Percentiles rank a stretch among this genome's conserved stretches.
These are phyloP conservation scores for Lactifluus hygrophoroides DNA, from an alignment of 768 basidiomycete genomes.

Conservation along the genomic window DNA sequence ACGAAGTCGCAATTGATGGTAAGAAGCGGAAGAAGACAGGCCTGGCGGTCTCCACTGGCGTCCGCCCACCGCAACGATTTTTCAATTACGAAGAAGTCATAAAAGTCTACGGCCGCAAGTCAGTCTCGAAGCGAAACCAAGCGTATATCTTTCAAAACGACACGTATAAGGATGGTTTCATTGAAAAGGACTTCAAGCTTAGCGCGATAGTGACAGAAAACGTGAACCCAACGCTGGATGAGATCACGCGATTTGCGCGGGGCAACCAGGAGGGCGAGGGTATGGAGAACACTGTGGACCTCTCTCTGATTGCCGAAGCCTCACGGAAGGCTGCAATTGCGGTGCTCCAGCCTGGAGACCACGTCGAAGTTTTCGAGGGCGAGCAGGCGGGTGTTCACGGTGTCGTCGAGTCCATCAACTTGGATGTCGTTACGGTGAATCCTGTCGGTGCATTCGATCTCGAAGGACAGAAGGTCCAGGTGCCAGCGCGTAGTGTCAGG, in stretches of 20 bases:
- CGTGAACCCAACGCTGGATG: constrained; percentile 92
- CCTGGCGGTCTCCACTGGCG: constrained; percentile 35
- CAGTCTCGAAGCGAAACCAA: constrained; percentile 64
- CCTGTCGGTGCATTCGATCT: constrained; percentile 68
- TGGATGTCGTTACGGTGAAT: constrained; percentile 80
- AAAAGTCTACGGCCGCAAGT: constrained; percentile 74
- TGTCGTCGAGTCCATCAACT: constrained; percentile 79
- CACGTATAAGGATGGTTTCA: constrained; percentile 89
- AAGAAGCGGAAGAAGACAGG: constrained; percentile 72
- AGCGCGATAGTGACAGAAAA: constrained; percentile 73
- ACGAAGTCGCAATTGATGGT: constrained; percentile 56
- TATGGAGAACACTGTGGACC: constrained; percentile 60
- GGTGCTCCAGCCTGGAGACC: constrained; percentile 95
- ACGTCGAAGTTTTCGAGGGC: constrained; percentile 95
- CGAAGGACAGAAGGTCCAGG: constrained; percentile 78
- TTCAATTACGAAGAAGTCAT: constrained; percentile 92
- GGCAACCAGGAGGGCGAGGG: constrained; percentile 62
- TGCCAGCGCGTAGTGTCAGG: constrained; percentile 80
- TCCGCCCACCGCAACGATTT: constrained; percentile 83
- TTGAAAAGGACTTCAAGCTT: constrained; percentile 92
- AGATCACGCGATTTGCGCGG: constrained; percentile 84
- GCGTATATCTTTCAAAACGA: constrained; percentile 86
- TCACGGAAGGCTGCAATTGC: constrained; percentile 86
- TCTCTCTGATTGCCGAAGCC: constrained; percentile 88
- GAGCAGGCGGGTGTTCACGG: constrained; percentile 92